A percentile compares a stretch with the other conserved stretches of the same genome.
These are phyloP conservation scores for Boletus coccyginus DNA, from an alignment of 768 basidiomycete species.

Conservation along the genomic window DNA sequence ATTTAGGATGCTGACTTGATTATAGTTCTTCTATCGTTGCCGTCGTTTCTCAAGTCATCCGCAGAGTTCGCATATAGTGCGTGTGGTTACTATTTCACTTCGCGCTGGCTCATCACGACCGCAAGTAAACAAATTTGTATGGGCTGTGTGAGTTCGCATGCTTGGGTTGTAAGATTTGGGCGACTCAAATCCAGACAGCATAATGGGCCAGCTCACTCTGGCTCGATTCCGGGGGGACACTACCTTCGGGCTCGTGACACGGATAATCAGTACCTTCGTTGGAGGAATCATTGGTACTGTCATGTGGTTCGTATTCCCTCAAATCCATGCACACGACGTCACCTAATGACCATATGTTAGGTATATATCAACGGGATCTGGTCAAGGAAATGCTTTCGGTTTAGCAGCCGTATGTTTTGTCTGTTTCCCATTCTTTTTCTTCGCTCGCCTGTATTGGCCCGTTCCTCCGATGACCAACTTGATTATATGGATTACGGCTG, in stretches of 20 bases:
- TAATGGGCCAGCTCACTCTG: slow-evolving; percentile 75
- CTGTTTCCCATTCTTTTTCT: slow-evolving; percentile 72
- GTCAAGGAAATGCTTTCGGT: slow-evolving; percentile 62
- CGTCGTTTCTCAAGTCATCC: slow-evolving; percentile 52
- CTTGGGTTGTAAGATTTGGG: neutral
- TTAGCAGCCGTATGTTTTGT: slow-evolving; percentile 66
- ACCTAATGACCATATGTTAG: slow-evolving; percentile 30
- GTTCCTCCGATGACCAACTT: slow-evolving; percentile 70
- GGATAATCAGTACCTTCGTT: slow-evolving; percentile 62
- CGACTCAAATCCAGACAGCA: slow-evolving; percentile 33
- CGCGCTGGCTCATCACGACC: slow-evolving; percentile 2
- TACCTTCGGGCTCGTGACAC: slow-evolving; percentile 57
- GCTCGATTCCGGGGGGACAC: slow-evolving; percentile 77
- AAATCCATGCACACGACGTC: neutral
- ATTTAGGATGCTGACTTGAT: neutral
- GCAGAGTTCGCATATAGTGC: slow-evolving; percentile 58
- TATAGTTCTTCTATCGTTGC: slow-evolving; percentile 56
- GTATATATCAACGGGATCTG: slow-evolving; percentile 68
- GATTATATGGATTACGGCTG: slow-evolving; percentile 61
- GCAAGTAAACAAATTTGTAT: slow-evolving; percentile 61
- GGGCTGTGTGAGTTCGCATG: slow-evolving; percentile 57
- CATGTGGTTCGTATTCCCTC: slow-evolving; percentile 53
- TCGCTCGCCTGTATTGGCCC: slow-evolving; percentile 70
- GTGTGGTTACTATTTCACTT: slow-evolving; percentile 19
- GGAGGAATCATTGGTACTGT: slow-evolving; percentile 61